Base-by-base conservation (phyloP, 176 grass and related monocot species). In the Alloteropsis semialata region DNA sequence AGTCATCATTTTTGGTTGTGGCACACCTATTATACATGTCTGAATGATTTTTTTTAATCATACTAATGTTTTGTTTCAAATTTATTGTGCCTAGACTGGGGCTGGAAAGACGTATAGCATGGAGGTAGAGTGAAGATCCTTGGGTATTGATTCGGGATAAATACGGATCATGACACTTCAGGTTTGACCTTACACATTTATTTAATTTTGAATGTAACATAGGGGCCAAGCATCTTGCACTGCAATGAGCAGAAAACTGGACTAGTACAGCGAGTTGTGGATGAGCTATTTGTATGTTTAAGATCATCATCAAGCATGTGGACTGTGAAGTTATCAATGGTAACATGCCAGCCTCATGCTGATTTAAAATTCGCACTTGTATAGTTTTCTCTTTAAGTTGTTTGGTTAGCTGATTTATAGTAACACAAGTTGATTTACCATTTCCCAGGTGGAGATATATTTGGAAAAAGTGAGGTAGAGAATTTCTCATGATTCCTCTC, bases 61-160 rank as follows among this genome's bases (percentile, higher is more conserved):
- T 28, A 79, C 79, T 88, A 41, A 88, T 1, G 10, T 64, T 69
- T 82, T 73, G 54, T 71, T 59, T 58, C 16, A 79, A 82, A 71
- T 66, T 67, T 82, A 24, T 32, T 69, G 54, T 75, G 72, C 65
- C 16, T 77, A 97, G 92, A 97, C 94, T 59, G 92, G 92, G 72
- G 94, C 92, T 68, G 90, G 94, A 64, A 97, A 97, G 62, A 94
- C 92, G 51, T 97, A 92, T 80, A 89, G 89, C 81, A 91, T 97
- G 92, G 90, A 97, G 90, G 94, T 92, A 81, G 88, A 92, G 29
- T 25, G 38, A 73, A 70, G 14, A 67, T 21, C 51, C 14, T 19
- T 69, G 5, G 46, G 17, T n/a, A 75, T 81, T 61, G 55, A 43
- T 68, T 76, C 70, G 51, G 69, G 61, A 60, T 89, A 44, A 53